Conservation (phyloP, 176 grass and related monocot genomes). For the Juncus effusus region DNA sequence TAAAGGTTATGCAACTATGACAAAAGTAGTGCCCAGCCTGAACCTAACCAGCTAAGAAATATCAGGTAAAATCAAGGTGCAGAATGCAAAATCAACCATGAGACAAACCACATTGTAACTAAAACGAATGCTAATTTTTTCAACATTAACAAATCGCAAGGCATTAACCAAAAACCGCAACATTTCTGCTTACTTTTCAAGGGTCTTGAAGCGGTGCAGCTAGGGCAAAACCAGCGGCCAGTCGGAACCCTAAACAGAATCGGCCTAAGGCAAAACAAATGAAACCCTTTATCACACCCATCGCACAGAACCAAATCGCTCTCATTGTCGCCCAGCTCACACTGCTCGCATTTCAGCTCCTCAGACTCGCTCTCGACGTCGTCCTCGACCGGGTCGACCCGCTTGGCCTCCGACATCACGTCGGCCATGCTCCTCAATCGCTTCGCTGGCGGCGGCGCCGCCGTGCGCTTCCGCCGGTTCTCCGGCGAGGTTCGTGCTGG, state of each 20-base stretch:
- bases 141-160: neutral
- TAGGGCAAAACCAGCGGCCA: constrained; percentile 66
- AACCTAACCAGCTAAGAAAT: too few relatives aligned
- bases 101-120: neutral
- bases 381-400: constrained; percentile 10
- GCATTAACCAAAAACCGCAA: neutral
- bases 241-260: constrained; percentile 69
- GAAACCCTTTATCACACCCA: constrained; percentile 60
- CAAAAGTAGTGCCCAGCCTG: too few relatives aligned
- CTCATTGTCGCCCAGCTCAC: constrained; percentile 70
- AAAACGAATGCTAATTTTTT: neutral
- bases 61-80: neutral
- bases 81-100: neutral
- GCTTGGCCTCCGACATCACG: constrained; percentile 50
- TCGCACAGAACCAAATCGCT: constrained; percentile 86
- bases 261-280: constrained; percentile 80
- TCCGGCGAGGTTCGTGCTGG: constrained; percentile 30
- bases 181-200: constrained; percentile 36
- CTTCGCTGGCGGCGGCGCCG: constrained; percentile 50
- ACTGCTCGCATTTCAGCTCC: constrained; percentile 48
- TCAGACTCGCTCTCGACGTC: constrained; percentile 4
- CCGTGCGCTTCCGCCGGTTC: constrained; percentile 60
- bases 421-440: constrained; percentile 60
- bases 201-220: constrained; percentile 35
- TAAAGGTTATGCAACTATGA: too few relatives aligned